Percentiles rank a stretch among this genome's conserved stretches.
These are phyloP conservation scores for Fomitopsis palustris DNA, from an alignment of 1,284 basidiomycete species.

Conservation along the genomic window DNA sequence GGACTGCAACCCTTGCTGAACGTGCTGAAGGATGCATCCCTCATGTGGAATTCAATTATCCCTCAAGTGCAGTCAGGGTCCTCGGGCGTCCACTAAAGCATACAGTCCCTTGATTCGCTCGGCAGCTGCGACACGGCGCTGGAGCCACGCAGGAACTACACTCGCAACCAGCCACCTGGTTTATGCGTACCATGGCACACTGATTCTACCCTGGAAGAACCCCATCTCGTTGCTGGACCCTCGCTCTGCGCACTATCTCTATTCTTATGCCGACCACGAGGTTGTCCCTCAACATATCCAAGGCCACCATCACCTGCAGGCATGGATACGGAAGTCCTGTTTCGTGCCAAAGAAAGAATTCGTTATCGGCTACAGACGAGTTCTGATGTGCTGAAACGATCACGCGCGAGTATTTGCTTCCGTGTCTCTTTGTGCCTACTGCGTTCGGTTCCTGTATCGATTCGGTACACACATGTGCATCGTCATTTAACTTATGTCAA, in stretches of 20 bases:
- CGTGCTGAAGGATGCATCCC: not conserved
- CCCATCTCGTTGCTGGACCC: not conserved
- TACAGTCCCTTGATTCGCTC: not conserved
- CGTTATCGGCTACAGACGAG: not conserved
- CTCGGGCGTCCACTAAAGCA: not conserved
- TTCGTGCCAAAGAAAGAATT: not conserved
- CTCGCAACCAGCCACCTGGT: not conserved
- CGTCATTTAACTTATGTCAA: not conserved
- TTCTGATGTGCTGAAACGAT: not conserved
- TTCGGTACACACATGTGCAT: not conserved
- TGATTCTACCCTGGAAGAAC: too few species aligned
- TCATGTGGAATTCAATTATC: not conserved
- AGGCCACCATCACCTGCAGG: slow-evolving; percentile 1
- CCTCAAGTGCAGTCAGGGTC: not conserved
- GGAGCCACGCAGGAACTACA: not conserved
- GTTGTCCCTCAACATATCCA: not conserved
- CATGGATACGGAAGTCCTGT: not conserved
- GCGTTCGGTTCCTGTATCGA: not conserved
- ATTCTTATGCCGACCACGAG: not conserved
- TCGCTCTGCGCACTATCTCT: not conserved
- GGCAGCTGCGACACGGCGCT: not conserved
- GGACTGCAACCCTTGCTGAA: not conserved
- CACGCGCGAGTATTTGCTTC: not conserved
- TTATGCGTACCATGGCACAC: not conserved
- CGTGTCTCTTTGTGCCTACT: not conserved